Evolutionary conservation across 108 stramenopile genomes (phyloP).

Genomic region (Chaetoceros muelleri): DNA sequence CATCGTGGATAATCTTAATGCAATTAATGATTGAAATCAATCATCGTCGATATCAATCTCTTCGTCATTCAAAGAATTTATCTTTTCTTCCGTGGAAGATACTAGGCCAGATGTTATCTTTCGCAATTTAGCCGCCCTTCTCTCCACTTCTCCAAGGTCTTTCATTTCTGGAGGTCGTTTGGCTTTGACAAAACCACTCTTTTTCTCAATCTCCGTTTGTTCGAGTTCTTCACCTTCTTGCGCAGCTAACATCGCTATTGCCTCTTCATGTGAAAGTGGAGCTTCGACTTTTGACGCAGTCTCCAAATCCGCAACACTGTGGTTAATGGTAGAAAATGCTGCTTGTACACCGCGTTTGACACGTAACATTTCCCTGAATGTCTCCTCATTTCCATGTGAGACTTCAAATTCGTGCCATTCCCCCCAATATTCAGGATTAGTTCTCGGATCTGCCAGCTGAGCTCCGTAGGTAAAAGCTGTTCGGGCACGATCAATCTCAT

Average conservation of each 20-base stretch:
- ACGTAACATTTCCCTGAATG: slow-evolving; percentile 94
- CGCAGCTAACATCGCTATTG: slow-evolving; percentile 70
- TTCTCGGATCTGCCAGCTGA: slow-evolving; percentile 91
- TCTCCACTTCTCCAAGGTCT: slow-evolving; percentile 78
- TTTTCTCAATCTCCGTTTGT: slow-evolving; percentile 17
- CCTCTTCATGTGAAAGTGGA: slow-evolving; percentile 67
- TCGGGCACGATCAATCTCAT: slow-evolving; percentile 93
- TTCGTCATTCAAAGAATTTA: slow-evolving; percentile 34
- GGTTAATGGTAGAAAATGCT: slow-evolving; percentile 85
- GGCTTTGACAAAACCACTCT: slow-evolving; percentile 41
- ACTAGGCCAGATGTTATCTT: slow-evolving; percentile 31
- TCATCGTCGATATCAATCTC: slow-evolving; percentile 81
- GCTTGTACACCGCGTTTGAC: slow-evolving; percentile 90
- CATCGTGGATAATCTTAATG: too few relatives aligned
- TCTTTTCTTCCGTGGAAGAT: background rate
- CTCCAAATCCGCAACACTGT: slow-evolving; percentile 83
- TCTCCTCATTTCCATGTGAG: slow-evolving; percentile 94
- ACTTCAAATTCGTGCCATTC: slow-evolving; percentile 98
- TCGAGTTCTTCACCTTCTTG: slow-evolving; percentile 60
- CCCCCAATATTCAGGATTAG: slow-evolving; percentile 84
- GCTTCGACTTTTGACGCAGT: slow-evolving; percentile 33
- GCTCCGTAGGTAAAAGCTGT: slow-evolving; percentile 84
- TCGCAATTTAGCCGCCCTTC: slow-evolving; percentile 70
- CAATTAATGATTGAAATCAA: too few relatives aligned
- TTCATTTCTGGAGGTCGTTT: slow-evolving; percentile 57